Percentiles rank a stretch among this genome's conserved stretches.
Conservation (phyloP, 1,284 basidiomycete species). For the Fomitopsis pinicola region DNA sequence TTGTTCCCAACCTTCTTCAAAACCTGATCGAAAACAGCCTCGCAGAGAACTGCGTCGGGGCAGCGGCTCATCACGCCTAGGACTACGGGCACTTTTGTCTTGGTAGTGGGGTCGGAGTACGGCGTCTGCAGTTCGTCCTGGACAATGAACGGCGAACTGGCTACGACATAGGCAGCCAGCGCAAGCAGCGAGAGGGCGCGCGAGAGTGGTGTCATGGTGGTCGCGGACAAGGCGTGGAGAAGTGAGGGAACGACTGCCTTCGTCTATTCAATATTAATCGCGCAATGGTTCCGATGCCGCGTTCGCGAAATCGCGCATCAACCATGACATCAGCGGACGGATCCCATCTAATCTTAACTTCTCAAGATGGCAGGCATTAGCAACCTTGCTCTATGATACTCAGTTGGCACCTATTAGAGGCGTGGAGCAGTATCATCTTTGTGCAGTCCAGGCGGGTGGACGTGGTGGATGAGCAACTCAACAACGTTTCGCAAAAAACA, state of each 20-base stretch:
- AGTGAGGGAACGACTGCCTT: not conserved
- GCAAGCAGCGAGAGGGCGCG: not conserved
- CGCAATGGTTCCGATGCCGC: not conserved
- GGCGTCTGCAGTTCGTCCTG: conserved; percentile 22
- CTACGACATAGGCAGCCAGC: not conserved
- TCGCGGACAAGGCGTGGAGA: conserved; percentile 6
- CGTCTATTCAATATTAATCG: not conserved
- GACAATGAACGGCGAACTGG: conserved; percentile 17
- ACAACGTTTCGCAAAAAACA: too few species aligned
- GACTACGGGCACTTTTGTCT: conserved; percentile 45
- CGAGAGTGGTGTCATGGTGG: conserved; percentile 4
- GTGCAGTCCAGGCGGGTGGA: too few species aligned
- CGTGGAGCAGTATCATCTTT: not conserved
- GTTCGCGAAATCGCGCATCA: not conserved
- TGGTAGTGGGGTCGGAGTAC: conserved; percentile 17
- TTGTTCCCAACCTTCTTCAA: conserved; percentile 58
- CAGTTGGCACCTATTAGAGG: not conserved
- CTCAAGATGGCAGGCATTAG: too few species aligned
- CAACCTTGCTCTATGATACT: too few species aligned
- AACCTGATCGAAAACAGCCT: conserved; percentile 73
- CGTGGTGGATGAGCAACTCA: too few species aligned
- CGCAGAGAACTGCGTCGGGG: conserved; percentile 76
- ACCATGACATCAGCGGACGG: not conserved
- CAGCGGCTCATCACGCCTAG: conserved; percentile 79
- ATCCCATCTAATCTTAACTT: not conserved